Evolutionary conservation across 805 yeast species (phyloP).

Genomic region (Metschnikowia cubensis): DNA sequence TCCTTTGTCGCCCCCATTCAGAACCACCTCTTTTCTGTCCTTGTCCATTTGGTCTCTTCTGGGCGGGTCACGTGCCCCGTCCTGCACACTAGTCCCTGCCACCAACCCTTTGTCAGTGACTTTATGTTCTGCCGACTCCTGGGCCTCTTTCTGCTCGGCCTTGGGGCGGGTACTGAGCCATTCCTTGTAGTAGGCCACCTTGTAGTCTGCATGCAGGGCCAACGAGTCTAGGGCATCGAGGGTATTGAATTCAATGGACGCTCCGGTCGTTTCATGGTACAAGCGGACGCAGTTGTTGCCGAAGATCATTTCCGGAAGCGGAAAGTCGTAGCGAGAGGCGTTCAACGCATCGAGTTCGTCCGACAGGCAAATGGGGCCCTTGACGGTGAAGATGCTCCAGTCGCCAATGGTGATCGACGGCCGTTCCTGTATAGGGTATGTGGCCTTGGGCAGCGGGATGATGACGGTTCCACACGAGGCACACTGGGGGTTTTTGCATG

Average conservation of each 20-base stretch:
- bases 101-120: too few relatives aligned
- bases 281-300: constrained; percentile 72
- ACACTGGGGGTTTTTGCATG: constrained; percentile 48
- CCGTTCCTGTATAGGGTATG: constrained; percentile 56
- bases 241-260: constrained; percentile 65
- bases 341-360: constrained; percentile 69
- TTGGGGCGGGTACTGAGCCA: constrained; percentile 53
- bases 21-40: too few relatives aligned
- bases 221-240: constrained; percentile 58
- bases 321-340: constrained; percentile 57
- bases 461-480: constrained; percentile 66
- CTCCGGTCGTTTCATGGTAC: constrained; percentile 31
- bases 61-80: too few relatives aligned
- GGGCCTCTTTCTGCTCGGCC: constrained; percentile 6
- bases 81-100: too few relatives aligned
- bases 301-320: constrained; percentile 96
- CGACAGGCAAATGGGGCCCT: constrained; percentile 74
- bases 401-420: constrained; percentile 68
- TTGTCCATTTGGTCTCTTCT: too few relatives aligned
- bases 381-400: constrained; percentile 72
- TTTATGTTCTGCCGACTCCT: not conserved
- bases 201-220: constrained; percentile 32
- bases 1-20: not conserved
- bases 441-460: constrained; percentile 71
- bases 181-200: constrained; percentile 80